phyloP scores from a whole-genome alignment of 129 eudicot species.

The Flaveria bidentis region DNA sequence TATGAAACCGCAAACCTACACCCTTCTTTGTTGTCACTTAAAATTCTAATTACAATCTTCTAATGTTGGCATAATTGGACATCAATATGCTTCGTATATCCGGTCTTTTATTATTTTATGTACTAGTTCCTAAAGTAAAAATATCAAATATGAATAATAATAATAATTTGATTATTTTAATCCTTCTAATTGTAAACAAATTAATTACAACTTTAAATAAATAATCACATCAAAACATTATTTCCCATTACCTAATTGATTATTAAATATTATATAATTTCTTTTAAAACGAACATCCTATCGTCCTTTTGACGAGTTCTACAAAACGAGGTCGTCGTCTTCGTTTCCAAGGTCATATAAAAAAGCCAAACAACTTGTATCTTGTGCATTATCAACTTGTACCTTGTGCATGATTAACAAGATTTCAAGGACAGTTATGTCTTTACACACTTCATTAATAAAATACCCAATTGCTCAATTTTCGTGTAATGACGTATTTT shows the following conservation, averaged over 20 bases:
- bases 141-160: no score
- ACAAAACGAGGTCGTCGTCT: conserved; percentile 23
- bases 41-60: background rate
- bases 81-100: no score
- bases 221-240: background rate
- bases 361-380: background rate
- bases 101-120: no score
- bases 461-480: conserved; percentile 30
- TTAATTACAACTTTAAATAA: background rate
- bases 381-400: conserved; percentile 10
- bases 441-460: conserved; percentile 14
- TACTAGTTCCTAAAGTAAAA: no score
- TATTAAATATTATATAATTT: background rate
- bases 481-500: conserved; percentile 40
- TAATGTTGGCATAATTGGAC: background rate
- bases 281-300: conserved; percentile 19
- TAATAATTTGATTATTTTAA: no score
- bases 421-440: conserved; percentile 17
- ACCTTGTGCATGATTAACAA: background rate
- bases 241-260: background rate
- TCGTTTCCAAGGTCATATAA: conserved; percentile 11
- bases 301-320: background rate
- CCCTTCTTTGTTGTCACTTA: conserved; percentile 6
- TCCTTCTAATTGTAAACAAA: no score
- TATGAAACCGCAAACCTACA: background rate